Evolutionary conservation across 2,329 filamentous ascomycete species (phyloP).

Genomic region (Thelonectria discophora): DNA sequence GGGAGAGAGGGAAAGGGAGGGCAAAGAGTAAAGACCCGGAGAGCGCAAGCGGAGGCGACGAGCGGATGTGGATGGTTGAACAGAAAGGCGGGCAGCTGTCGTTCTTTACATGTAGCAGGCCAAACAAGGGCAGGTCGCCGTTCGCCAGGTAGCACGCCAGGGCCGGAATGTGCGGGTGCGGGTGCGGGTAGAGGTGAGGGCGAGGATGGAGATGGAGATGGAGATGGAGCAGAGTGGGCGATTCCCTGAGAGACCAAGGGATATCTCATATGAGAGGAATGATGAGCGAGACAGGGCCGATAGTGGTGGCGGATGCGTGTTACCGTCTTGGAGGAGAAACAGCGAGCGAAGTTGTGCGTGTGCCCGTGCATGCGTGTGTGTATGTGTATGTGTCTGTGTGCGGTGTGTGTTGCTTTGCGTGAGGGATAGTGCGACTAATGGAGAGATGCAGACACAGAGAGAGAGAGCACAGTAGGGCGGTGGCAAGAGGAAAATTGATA

Average conservation of each 20-base stretch:
- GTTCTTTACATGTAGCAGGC: conserved; percentile 36
- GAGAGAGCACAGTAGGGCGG: too few species aligned
- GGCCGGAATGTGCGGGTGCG: conserved; percentile 41
- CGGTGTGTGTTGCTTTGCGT: conserved; percentile 1
- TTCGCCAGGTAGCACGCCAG: conserved; percentile 33
- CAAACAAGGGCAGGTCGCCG: conserved; percentile 40
- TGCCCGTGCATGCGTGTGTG: conserved; percentile 8
- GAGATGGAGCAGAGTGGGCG: conserved; percentile 26
- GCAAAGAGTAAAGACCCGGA: conserved; percentile 14
- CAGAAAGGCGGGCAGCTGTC: conserved; percentile 26
- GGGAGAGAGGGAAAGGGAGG: conserved; percentile 14
- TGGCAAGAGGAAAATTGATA: too few species aligned
- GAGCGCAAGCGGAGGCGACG: conserved; percentile 25
- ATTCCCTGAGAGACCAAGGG: conserved; percentile 43
- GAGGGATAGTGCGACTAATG: conserved; percentile 15
- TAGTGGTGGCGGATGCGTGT: conserved; percentile 26
- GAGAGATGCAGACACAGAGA: not conserved
- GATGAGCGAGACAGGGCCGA: conserved; percentile 47
- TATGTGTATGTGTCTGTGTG: conserved; percentile 19
- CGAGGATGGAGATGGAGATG: conserved; percentile 29
- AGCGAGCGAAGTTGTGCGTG: conserved; percentile 16
- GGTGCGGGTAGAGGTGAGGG: too few species aligned
- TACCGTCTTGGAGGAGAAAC: conserved; percentile 3
- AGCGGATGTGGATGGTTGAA: conserved; percentile 14
- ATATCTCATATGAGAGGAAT: conserved; percentile 47